Evolutionary conservation across 179 eudicot species (phyloP).

Genomic region (Monotropa hypopitys): DNA sequence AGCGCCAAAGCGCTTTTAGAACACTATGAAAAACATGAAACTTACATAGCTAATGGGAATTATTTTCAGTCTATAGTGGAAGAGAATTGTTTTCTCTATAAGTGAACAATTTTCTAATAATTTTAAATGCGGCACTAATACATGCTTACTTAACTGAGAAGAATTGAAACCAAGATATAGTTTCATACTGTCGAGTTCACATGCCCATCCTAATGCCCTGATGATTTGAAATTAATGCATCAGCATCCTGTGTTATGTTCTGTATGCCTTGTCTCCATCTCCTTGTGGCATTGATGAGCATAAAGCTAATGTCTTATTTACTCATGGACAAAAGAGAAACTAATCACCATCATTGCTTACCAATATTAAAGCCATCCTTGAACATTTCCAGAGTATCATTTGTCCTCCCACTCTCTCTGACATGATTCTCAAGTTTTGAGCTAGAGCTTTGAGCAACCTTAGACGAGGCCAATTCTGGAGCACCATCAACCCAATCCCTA

Average conservation of each 20-base stretch:
- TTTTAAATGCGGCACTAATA: neutral
- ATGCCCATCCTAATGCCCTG: neutral
- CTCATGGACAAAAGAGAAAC: neutral
- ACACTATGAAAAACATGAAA: neutral
- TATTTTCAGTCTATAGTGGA: neutral
- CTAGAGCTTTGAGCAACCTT: conserved; percentile 18
- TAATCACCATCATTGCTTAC: conserved; percentile 8
- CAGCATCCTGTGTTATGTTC: neutral
- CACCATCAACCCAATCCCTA: conserved; percentile 14
- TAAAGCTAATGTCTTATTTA: neutral
- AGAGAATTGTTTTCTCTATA: neutral
- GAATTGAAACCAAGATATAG: neutral
- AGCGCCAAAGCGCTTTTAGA: too few species aligned
- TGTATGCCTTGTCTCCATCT: neutral
- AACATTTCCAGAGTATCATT: conserved; percentile 14
- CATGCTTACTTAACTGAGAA: neutral
- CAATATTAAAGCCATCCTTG: conserved; percentile 17
- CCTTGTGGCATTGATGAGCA: neutral
- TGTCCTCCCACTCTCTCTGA: conserved; percentile 20
- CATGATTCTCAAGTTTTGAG: conserved; percentile 15
- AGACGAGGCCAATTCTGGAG: conserved; percentile 10
- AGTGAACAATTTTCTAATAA: neutral
- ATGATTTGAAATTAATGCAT: neutral
- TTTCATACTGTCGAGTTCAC: neutral
- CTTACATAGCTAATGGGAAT: neutral